Evolutionary conservation across 108 stramenopile genomes (phyloP).

Genomic region (Fragilariopsis cylindrus): DNA sequence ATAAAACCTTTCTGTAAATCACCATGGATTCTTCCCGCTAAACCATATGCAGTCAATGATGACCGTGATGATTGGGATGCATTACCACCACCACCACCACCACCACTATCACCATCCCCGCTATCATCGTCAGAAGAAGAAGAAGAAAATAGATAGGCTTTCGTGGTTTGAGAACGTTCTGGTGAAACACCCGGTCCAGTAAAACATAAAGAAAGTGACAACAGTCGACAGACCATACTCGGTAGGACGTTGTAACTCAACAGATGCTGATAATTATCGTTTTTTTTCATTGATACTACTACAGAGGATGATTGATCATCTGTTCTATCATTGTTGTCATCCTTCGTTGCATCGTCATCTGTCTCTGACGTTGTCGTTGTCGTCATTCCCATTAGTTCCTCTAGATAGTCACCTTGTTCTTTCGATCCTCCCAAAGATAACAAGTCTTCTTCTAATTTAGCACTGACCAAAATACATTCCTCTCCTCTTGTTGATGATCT

Average conservation of each 20-base stretch:
- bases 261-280: slow-evolving; percentile 26
- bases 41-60: slow-evolving; percentile 47
- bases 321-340: slow-evolving; percentile 31
- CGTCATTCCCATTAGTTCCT: slow-evolving; percentile 4
- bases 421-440: slow-evolving; percentile 7
- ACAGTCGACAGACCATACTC: slow-evolving; percentile 42
- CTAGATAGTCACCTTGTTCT: slow-evolving; percentile 5
- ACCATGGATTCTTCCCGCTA: slow-evolving; percentile 81
- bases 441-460: slow-evolving; percentile 82
- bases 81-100: slow-evolving; percentile 5
- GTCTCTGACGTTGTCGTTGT: neutral
- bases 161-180: slow-evolving; percentile 64
- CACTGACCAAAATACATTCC: slow-evolving; percentile 67
- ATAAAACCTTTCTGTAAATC: slow-evolving; percentile 92
- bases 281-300: slow-evolving; percentile 45
- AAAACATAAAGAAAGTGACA: slow-evolving; percentile 46
- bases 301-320: slow-evolving; percentile 56
- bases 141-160: slow-evolving; percentile 46
- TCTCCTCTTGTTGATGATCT: slow-evolving; percentile 40
- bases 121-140: slow-evolving; percentile 37
- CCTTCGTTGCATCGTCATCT: neutral
- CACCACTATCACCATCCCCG: slow-evolving; percentile 93
- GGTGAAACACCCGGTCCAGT: slow-evolving; percentile 73
- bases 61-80: slow-evolving; percentile 89
- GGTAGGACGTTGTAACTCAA: slow-evolving; percentile 50